Conservation (phyloP, 2,329 filamentous ascomycete species). For the Rasamsonia emersonii region DNA sequence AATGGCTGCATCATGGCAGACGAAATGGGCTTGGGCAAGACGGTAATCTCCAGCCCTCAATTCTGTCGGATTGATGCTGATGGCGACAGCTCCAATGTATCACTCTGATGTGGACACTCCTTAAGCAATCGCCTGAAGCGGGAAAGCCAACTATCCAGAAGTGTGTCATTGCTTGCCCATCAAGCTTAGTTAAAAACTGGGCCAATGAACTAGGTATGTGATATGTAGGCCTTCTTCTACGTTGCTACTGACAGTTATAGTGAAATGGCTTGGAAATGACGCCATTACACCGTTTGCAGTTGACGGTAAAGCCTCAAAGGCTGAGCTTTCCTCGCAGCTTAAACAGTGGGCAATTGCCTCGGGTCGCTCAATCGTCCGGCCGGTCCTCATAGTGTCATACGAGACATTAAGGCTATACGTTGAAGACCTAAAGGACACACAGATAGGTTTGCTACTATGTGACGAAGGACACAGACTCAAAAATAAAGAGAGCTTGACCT, state of each 20-base stretch:
- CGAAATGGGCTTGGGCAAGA: constrained; percentile 97
- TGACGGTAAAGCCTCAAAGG: constrained; percentile 91
- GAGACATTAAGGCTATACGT: constrained; percentile 89
- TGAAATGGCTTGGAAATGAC: constrained; percentile 91
- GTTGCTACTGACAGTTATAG: constrained; percentile 23
- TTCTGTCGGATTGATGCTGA: constrained; percentile 13
- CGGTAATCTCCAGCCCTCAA: constrained; percentile 33
- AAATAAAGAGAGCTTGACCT: constrained; percentile 93
- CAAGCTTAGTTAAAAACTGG: constrained; percentile 95
- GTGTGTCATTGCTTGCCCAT: constrained; percentile 92
- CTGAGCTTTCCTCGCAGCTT: constrained; percentile 81
- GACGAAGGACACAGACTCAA: constrained; percentile 96
- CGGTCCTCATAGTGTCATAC: constrained; percentile 95
- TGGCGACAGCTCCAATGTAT: constrained; percentile 71
- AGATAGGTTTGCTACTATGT: constrained; percentile 86
- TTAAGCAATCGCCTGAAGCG: constrained; percentile 94
- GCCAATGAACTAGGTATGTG: constrained; percentile 68
- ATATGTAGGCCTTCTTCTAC: background rate
- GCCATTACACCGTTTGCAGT: constrained; percentile 90
- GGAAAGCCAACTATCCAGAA: constrained; percentile 92
- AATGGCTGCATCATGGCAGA: constrained; percentile 99
- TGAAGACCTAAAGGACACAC: constrained; percentile 78
- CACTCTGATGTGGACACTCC: constrained; percentile 86
- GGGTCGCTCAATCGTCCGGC: constrained; percentile 80
- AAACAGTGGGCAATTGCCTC: constrained; percentile 90